A percentile compares a stretch with the other conserved stretches of the same genome.
Conservation (phyloP, 495 filamentous ascomycete genomes). For the Letharia columbiana region DNA sequence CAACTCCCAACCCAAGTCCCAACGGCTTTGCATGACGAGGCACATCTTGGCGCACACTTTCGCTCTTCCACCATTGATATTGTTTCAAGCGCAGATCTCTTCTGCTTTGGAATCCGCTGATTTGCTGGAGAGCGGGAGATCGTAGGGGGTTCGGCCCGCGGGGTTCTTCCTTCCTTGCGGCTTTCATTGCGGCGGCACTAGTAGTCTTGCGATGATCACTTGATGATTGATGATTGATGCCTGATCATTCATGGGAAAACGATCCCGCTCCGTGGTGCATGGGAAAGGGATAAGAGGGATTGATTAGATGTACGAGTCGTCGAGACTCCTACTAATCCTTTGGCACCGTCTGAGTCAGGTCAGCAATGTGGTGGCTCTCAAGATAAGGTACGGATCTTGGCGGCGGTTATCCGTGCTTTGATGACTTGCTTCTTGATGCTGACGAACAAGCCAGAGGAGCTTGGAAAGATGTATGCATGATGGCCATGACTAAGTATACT, state of each 20-base stretch:
- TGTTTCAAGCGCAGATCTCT: conserved; percentile 1
- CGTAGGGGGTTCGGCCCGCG: conserved; percentile 4
- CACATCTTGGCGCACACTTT: neutral
- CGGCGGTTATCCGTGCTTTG: neutral
- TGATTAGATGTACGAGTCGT: neutral
- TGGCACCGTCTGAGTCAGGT: neutral
- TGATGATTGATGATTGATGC: neutral
- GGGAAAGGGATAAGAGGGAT: neutral
- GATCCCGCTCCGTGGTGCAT: neutral
- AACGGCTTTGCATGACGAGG: neutral
- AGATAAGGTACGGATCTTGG: neutral
- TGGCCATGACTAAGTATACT: neutral
- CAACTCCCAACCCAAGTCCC: neutral
- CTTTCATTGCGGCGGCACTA: neutral
- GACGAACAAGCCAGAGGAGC: neutral
- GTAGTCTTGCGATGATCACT: neutral
- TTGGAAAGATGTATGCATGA: neutral
- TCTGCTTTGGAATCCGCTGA: too few relatives aligned
- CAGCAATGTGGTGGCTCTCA: neutral
- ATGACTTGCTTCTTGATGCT: neutral
- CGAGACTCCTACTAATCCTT: neutral
- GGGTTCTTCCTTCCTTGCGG: conserved; percentile 2
- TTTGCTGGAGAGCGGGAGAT: conserved; percentile 1
- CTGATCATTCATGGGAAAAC: neutral
- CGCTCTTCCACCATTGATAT: neutral